Percentiles rank a stretch among this genome's conserved stretches.
These are phyloP conservation scores for Astraeus odoratus DNA, from an alignment of 768 basidiomycete species.

Conservation along the genomic window DNA sequence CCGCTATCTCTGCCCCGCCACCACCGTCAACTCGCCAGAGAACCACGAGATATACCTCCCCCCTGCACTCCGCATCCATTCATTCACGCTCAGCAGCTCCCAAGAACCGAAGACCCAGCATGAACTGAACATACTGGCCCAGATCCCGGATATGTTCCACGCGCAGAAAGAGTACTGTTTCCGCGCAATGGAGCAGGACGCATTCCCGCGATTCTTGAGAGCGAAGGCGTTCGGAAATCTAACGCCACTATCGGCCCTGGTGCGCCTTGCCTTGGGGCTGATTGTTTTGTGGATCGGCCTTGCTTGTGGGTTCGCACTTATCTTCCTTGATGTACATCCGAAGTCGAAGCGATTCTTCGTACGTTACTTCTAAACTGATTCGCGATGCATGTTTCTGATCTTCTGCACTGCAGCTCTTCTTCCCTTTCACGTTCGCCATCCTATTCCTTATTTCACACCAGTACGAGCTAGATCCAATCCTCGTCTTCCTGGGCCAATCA, in stretches of 20 bases:
- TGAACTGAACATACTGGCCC: constrained; percentile 74
- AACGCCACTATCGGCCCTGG: constrained; percentile 83
- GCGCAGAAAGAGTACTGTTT: constrained; percentile 96
- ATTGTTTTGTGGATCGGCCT: constrained; percentile 94
- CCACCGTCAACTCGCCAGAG: constrained; percentile 69
- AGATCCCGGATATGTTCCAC: constrained; percentile 95
- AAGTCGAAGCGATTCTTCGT: constrained; percentile 94
- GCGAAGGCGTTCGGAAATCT: constrained; percentile 98
- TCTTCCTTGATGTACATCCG: constrained; percentile 91
- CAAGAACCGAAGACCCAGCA: constrained; percentile 62
- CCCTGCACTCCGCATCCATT: constrained; percentile 82
- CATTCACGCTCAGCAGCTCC: constrained; percentile 75
- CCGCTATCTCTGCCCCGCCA: constrained; percentile 83
- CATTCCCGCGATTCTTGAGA: constrained; percentile 88
- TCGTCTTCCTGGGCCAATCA: constrained; percentile 88
- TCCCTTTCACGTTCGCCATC: constrained; percentile 85
- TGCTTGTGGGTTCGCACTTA: constrained; percentile 79
- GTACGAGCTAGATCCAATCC: constrained; percentile 94
- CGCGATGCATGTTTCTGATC: constrained; percentile 1
- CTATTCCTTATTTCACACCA: constrained; percentile 93
- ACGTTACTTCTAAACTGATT: constrained; percentile 36
- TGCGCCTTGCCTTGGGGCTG: constrained; percentile 79
- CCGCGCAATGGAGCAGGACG: constrained; percentile 93
- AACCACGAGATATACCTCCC: constrained; percentile 99
- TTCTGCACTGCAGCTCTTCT: constrained; percentile 64